These are phyloP conservation scores for Lipomyces orientalis DNA, from an alignment of 805 yeast species.

Conservation along the genomic window DNA sequence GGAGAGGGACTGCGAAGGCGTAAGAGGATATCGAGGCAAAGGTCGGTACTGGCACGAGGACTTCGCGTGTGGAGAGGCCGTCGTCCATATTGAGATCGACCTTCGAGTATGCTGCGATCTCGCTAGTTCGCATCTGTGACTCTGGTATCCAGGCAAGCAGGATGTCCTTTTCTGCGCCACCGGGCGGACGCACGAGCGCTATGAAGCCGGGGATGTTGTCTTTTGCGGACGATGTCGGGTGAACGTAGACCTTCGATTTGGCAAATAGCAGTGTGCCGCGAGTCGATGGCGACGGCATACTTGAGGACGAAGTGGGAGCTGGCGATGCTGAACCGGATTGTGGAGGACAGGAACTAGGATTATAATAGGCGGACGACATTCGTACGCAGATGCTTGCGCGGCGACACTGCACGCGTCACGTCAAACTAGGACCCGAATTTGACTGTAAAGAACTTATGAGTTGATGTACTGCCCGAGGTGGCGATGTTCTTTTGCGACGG, in stretches of 20 bases:
- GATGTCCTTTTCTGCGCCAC: constrained; percentile 57
- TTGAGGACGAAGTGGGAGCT: constrained; percentile 7
- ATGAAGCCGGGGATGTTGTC: constrained; percentile 85
- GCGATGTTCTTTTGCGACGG: neutral
- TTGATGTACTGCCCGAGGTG: neutral
- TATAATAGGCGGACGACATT: neutral
- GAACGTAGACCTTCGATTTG: constrained; percentile 68
- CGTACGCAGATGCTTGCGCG: neutral
- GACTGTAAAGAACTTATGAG: neutral
- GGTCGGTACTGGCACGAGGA: constrained; percentile 59
- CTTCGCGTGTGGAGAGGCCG: constrained; percentile 34
- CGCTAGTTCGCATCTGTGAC: constrained; percentile 52
- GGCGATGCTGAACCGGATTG: neutral
- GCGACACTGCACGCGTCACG: neutral
- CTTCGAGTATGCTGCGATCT: constrained; percentile 53
- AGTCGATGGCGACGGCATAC: constrained; percentile 10
- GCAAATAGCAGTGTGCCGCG: constrained; percentile 46
- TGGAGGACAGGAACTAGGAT: constrained; percentile 7
- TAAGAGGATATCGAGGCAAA: constrained; percentile 61
- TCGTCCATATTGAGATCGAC: constrained; percentile 55
- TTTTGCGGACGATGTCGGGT: constrained; percentile 71
- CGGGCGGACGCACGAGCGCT: constrained; percentile 62
- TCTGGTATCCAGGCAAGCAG: constrained; percentile 71
- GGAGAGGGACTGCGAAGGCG: constrained; percentile 68
- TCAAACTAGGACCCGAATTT: neutral